Percentiles rank a stretch among this genome's conserved stretches.
These are phyloP conservation scores for Falciphora oryzae DNA, from an alignment of 2,329 filamentous ascomycete genomes.

Conservation along the genomic window DNA sequence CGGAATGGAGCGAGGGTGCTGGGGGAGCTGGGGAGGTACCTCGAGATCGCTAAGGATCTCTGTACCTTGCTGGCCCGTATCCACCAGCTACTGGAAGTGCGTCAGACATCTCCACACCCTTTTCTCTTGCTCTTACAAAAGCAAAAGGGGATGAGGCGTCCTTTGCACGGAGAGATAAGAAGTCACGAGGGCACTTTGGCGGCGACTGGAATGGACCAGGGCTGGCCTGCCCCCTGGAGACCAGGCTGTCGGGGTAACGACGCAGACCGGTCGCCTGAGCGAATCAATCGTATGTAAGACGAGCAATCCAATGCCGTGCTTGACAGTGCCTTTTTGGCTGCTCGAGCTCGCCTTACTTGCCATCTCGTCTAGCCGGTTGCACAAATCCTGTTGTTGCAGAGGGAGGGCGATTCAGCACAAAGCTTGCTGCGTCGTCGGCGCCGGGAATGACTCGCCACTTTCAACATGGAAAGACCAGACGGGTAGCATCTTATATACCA, in stretches of 20 bases:
- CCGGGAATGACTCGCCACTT: background rate
- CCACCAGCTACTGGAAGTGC: background rate
- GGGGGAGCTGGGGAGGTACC: background rate
- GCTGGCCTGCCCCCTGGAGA: background rate
- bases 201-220: background rate
- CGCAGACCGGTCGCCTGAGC: background rate
- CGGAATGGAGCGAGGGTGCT: background rate
- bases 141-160: background rate
- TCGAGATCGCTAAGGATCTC: background rate
- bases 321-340: background rate
- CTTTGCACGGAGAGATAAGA: background rate
- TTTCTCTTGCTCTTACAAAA: background rate
- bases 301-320: background rate
- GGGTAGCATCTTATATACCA: too few relatives aligned
- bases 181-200: background rate
- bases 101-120: background rate
- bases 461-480: too few relatives aligned
- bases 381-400: background rate
- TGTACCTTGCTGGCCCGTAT: background rate
- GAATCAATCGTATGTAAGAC: background rate
- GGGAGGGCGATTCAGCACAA: background rate
- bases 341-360: background rate
- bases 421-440: background rate
- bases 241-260: background rate
- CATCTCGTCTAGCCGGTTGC: background rate